Percentiles rank a stretch among this genome's conserved stretches.
phyloP scores from a whole-genome alignment of 2,329 filamentous ascomycete genomes.

The Lecanicillium sp. region DNA sequence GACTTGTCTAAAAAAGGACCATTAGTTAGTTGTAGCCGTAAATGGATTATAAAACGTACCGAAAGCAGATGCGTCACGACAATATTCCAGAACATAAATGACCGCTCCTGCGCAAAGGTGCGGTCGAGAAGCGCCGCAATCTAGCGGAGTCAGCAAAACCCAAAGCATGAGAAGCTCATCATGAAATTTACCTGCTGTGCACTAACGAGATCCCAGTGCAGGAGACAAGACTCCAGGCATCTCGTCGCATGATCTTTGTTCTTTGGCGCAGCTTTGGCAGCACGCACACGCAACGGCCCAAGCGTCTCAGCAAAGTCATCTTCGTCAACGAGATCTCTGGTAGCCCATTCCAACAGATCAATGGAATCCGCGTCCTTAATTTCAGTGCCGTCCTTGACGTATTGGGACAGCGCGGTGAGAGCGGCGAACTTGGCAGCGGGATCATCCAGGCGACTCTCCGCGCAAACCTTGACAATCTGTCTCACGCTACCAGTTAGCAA shows the following conservation, averaged over 20 bases:
- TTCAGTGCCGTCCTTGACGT: constrained; percentile 36
- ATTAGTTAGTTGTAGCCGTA: not conserved
- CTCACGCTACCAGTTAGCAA: too few species aligned
- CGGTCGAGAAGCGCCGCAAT: constrained; percentile 48
- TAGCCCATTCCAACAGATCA: constrained; percentile 49
- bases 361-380: constrained; percentile 43
- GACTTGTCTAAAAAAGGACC: constrained; percentile 28
- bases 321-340: constrained; percentile 27
- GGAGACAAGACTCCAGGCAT: constrained; percentile 45
- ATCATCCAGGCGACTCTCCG: constrained; percentile 45
- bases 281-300: constrained; percentile 39
- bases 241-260: constrained; percentile 31
- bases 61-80: constrained; percentile 44
- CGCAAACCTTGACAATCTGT: constrained; percentile 40
- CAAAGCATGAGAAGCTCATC: too few species aligned
- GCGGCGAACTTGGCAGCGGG: constrained; percentile 36
- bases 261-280: constrained; percentile 46
- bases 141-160: constrained; percentile 21
- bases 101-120: constrained; percentile 38
- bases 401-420: constrained; percentile 35
- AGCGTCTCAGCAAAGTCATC: constrained; percentile 38
- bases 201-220: constrained; percentile 47
- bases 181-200: constrained; percentile 43
- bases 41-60: constrained; percentile 24
- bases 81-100: constrained; percentile 48